Conservation (phyloP, 108 stramenopile species). For the Epithemia pelagica region DNA sequence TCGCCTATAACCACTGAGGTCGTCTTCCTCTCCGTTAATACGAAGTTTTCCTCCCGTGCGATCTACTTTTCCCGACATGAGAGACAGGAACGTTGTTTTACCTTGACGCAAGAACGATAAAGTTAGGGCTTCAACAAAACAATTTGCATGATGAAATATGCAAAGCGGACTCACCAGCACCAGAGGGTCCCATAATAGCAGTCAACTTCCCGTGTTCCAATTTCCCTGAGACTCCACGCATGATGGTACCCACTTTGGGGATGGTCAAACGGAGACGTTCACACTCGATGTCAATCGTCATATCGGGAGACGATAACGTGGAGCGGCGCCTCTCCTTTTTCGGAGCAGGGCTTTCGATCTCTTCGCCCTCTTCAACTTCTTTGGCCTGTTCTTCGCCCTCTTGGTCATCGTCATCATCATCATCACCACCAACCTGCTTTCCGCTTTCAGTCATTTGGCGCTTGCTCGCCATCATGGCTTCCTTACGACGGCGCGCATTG, state of each 20-base stretch:
- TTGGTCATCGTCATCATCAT: neutral
- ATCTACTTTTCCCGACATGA: slow-evolving; percentile 13
- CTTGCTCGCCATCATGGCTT: neutral
- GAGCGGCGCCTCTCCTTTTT: neutral
- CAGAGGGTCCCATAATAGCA: slow-evolving; percentile 16
- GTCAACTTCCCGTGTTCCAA: slow-evolving; percentile 11
- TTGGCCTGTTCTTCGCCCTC: neutral
- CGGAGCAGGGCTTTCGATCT: neutral
- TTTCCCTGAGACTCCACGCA: slow-evolving; percentile 23
- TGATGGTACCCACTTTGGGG: slow-evolving; percentile 15
- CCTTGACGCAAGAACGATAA: no score
- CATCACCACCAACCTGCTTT: neutral
- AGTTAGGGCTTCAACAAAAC: no score
- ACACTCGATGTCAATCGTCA: slow-evolving; percentile 11
- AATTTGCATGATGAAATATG: no score
- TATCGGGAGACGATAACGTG: neutral
- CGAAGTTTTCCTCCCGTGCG: slow-evolving; percentile 24
- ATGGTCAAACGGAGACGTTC: slow-evolving; percentile 12
- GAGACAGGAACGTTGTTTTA: slow-evolving; percentile 1
- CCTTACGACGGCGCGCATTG: neutral
- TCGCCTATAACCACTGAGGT: slow-evolving; percentile 4
- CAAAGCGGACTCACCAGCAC: slow-evolving; percentile 11
- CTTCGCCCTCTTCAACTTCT: neutral
- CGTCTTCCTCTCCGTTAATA: slow-evolving; percentile 37
- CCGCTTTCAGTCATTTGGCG: no score